Base-by-base conservation (phyloP, 352 stramenopile genomes). In the Saprolegnia parasitica region DNA sequence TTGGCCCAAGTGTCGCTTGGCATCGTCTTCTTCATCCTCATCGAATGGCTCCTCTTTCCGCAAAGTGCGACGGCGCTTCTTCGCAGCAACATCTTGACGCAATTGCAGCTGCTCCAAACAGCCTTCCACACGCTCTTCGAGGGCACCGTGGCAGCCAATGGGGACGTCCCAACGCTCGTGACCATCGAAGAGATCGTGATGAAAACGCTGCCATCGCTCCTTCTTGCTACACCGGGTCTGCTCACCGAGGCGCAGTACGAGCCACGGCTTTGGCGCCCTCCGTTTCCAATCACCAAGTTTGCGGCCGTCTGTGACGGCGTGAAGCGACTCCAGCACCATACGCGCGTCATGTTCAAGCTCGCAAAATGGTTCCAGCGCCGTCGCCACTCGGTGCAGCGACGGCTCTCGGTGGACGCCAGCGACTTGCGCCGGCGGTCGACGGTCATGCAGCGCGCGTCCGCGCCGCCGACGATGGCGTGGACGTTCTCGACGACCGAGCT, bases 281-380 rank as follows among this genome's bases (percentile, higher is more conserved):
- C 74, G 18, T 94, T 94, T 46, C 92, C 86, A 0, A 77, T 75
- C 24, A 71, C 83, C 24, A 94, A 94, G 70, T 94, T 93, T 68
- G 76, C 87, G 40, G 64, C 72, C 0, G 80, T 94, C 18, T 64
- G 91, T 0, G 75, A 89, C 8, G 81, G 74, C 37, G 84, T 72
- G 8, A 72, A 84, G 9, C 80, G 84, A 0, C 65, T 94, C 45
- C 74, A 91, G 10, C 91, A 90, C 78, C 90, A 90, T 80, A 94
- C 90, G 67, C 87, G 88, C 29, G 54, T 94, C 63, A 64, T 94
- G 0, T 91, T 79, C 71, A 94, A 94, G 70, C 75, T 94, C 9
- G 74, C 91, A n/a, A 72, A 75, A 18, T 94, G 86, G 86, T 91
- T 86, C 67, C 81, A 81, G 52, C 89, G 86, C 68, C 81, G 84